Evolutionary conservation across 2,329 filamentous ascomycete species (phyloP), one percentile per base, ranked within the genome.

Genomic region (Pyricularia grisea): DNA sequence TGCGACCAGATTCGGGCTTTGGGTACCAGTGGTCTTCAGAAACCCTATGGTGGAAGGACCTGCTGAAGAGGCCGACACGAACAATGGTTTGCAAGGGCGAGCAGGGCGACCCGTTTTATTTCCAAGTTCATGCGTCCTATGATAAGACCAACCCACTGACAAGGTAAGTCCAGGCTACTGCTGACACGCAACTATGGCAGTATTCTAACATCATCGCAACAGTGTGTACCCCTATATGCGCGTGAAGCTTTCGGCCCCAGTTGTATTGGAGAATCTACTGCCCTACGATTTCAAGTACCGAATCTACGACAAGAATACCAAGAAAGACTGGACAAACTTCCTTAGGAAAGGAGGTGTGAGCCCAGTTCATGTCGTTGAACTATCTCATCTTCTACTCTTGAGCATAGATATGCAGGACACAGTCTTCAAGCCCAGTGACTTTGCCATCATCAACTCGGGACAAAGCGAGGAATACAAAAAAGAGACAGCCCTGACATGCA

Each of bases 271-370:
- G 78, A 99, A 99, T 73, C 82, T 99, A 63, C 81, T 99, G 55
- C 95, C 95, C 0, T 98, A 95, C 76, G 95, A 99, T 79, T 99
- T 99, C 87, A 98, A 99, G 79, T 99, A 99, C 78, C 89, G 94
- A 69, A 98, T 99, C 69, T 99, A 98, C 76, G 95, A 99, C 82
- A 97, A 96, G 81, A 96, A 97, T 78, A 97, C 94, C 0, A 96
- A 94, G 83, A 97, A 96, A 77, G 95, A 99, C 77, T 99, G 95
- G 95, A 96, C 93, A 4, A 99, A 99, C 78, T 99, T 99, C 81
- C 82, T 99, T 65, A 89, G 95, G 69, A 98, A 97, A 79, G 95
- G 96, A 30, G 96, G 96, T 17, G 90, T 98, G 69, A 99, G 95
- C 77, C 96, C 96, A 0, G 94, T 99, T 0, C 95, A 99, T 77